phyloP scores from a whole-genome alignment of 2,329 filamentous ascomycete genomes.

The Verticillium nonalfalfae region DNA sequence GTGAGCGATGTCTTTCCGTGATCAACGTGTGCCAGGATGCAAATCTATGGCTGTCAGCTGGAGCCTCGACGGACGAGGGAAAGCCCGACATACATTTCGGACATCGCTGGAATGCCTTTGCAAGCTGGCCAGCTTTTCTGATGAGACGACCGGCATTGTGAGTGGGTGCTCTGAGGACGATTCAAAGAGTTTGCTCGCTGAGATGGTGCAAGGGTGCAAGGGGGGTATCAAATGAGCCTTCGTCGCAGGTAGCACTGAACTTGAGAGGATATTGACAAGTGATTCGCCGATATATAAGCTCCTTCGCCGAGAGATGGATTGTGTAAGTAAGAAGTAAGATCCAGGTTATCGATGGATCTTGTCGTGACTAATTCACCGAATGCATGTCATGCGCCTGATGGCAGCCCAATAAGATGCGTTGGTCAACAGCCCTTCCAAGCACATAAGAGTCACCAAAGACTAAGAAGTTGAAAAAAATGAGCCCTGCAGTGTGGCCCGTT shows the following conservation, averaged over 20 bases:
- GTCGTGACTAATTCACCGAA: background rate
- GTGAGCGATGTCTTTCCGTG: slow-evolving; percentile 98
- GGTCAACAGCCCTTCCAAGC: background rate
- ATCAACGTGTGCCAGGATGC: slow-evolving; percentile 93
- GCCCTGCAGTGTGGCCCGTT: background rate
- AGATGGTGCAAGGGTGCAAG: background rate
- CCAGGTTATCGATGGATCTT: background rate
- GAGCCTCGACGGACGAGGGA: background rate
- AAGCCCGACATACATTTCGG: slow-evolving; percentile 65
- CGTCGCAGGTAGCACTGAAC: background rate
- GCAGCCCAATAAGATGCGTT: background rate
- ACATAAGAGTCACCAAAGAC: background rate
- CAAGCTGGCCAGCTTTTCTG: slow-evolving; percentile 84
- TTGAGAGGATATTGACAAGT: slow-evolving; percentile 4
- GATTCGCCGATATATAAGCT: slow-evolving; percentile 4
- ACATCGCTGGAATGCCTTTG: slow-evolving; percentile 85
- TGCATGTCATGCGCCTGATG: background rate
- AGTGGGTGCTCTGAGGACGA: background rate
- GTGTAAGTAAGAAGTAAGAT: background rate
- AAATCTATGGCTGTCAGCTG: slow-evolving; percentile 56
- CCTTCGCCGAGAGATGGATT: background rate
- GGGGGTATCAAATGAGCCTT: background rate
- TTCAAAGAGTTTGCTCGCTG: background rate
- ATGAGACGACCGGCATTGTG: slow-evolving; percentile 81
- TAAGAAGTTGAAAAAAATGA: background rate